Base-by-base conservation (phyloP, 2,329 filamentous ascomycete genomes). In the Chaetomiaceae sp. region DNA sequence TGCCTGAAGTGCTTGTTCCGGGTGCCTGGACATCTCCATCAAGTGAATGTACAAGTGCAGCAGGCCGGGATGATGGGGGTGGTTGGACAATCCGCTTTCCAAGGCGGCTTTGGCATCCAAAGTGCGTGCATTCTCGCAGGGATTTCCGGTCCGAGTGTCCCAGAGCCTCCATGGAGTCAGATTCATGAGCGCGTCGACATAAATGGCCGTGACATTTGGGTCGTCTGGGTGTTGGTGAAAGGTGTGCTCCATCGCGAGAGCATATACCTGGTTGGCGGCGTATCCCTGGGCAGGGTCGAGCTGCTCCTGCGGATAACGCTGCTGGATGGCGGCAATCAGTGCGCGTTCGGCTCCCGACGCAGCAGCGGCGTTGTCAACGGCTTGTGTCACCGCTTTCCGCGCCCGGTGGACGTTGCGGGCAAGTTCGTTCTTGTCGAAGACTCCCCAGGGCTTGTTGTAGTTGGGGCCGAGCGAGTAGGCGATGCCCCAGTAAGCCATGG, bases 381-480 rank as follows among this genome's bases (percentile, higher is more conserved):
- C 66, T 36, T 56, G 47, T 17, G 54, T 51, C 2, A 65, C 51
- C 18, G 65, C 63, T 2, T 47, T 40, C 34, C 66, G 60, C 0
- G 65, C 64, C 29, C 59, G 53, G 17, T 57, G 54, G 4, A 84
- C 66, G 0, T 72, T 75, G 0, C 58, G 62, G 10, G 69, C 62
- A 4, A 83, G 67, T 53, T 89, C 85, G 0, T 70, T 64, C 1
- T 72, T 64, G 44, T 84, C 83, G 53, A 89, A 88, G 19, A 79
- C 72, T 22, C 79, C 75, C 86, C 86, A 89, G 0, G 85, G 81
- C 58, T 89, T 88, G 67, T 90, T 78, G 62, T 81, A 82, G 58
- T 91, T 89, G 3, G 86, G 86, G 0, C 86, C 86, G 0, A 86
- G 66, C 1, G 81, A 71, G 60, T 85, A 89, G 0, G 86, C 81